Base-by-base conservation (phyloP, 2,329 filamentous ascomycete genomes). In the Dichotomopilus funicola region DNA sequence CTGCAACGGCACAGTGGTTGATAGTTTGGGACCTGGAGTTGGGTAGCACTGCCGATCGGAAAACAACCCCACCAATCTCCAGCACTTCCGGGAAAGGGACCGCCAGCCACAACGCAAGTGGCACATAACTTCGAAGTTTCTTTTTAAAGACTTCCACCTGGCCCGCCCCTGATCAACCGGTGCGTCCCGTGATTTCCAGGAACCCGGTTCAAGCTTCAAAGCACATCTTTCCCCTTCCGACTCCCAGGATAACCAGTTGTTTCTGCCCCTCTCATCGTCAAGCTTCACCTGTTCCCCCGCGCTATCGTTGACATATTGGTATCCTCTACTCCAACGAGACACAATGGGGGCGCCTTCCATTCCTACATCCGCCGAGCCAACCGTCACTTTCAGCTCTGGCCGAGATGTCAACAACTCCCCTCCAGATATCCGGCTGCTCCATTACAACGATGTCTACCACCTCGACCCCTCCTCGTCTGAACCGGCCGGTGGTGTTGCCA, bases 381-480 rank as follows among this genome's bases (percentile, higher is more conserved):
- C 55, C 8, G 61, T 69, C 9, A 71, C 68, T 2, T 71, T 65
- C 56, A 64, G 63, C 54, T 69, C 67, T 3, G 68, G 67, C 35
- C 59, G 54, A 6, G 58, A 57, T 27, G 50, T 53, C 3, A 57
- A 60, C 7, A 60, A 27, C 19, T 27, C 64, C 3, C 64, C 69
- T 11, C 88, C 89, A 45, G 87, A 90, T 68, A 73, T 96, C 50
- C 84, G 91, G n/a, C 72, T 96, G 54, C 69, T 95, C 36, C 91
- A 96, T 73, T 96, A 87, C 77, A 96, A 96, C 71, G 91, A 96
- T 72, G 91, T 96, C 58, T 96, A 96, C 70, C 91, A 96, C 65
- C 81, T 96, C 53, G 90, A 95, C 63, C 68, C 72, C 1, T 77
- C 78, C 1, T 91, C 88, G 33, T 83, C 87, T 12, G 89, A 95